Evolutionary conservation across 257 asterid genomes (phyloP).

Genomic region (Jacaranda mimosifolia): DNA sequence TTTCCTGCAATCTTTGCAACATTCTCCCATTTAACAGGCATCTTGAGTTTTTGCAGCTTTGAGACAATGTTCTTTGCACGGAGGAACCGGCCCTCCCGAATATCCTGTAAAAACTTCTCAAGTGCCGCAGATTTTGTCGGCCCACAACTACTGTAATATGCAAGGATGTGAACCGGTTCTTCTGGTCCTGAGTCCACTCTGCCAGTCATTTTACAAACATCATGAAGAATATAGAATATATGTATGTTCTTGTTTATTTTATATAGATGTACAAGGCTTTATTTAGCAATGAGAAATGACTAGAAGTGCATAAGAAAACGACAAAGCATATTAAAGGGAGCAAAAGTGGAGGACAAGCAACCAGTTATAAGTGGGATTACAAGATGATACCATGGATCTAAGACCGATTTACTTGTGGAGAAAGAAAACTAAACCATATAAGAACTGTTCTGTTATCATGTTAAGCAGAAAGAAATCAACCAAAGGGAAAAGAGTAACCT

Average conservation of each 20-base stretch:
- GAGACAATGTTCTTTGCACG: slow-evolving; percentile 91
- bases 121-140: slow-evolving; percentile 66
- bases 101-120: slow-evolving; percentile 70
- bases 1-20: slow-evolving; percentile 89
- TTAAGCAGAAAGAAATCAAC: not conserved
- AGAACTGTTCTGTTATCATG: not conserved
- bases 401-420: not conserved
- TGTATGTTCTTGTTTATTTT: not conserved
- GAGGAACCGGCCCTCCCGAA: slow-evolving; percentile 83
- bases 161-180: slow-evolving; percentile 99
- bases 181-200: slow-evolving; percentile 72
- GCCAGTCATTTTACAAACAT: slow-evolving; percentile 41
- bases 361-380: not conserved
- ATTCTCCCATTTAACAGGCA: slow-evolving; percentile 88
- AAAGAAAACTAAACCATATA: not conserved
- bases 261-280: not conserved
- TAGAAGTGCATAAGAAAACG: slow-evolving; percentile 25
- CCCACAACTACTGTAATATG: slow-evolving; percentile 93
- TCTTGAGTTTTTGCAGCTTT: slow-evolving; percentile 78
- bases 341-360: not conserved
- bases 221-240: not conserved
- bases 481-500: slow-evolving; percentile 53
- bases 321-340: not conserved
- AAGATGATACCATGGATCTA: slow-evolving; percentile 7
- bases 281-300: slow-evolving; percentile 16